phyloP scores from a whole-genome alignment of 2,329 filamentous ascomycete species.

The Epicoccum sorghinum region DNA sequence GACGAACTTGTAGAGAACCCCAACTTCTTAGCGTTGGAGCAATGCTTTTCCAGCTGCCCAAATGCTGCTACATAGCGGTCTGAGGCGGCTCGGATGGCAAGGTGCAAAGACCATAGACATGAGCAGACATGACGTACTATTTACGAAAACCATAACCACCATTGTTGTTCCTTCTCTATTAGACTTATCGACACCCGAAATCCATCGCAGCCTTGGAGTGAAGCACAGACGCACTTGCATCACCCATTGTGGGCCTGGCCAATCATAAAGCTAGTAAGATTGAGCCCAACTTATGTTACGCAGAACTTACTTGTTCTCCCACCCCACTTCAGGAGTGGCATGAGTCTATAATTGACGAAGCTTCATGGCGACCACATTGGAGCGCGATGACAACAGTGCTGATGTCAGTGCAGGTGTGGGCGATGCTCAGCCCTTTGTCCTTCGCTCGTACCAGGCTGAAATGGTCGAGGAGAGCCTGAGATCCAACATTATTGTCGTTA shows the following conservation, averaged over 20 bases:
- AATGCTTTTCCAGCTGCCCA: background rate
- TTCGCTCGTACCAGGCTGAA: conserved; percentile 56
- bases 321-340: background rate
- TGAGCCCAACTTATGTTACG: background rate
- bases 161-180: background rate
- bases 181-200: background rate
- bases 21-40: background rate
- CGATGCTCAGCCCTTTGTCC: conserved; percentile 28
- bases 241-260: conserved; percentile 2
- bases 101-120: conserved; percentile 19
- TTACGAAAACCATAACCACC: conserved; percentile 31
- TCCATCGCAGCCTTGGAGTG: background rate
- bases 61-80: conserved; percentile 20
- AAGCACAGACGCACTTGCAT: conserved; percentile 1
- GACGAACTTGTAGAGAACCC: conserved; percentile 80
- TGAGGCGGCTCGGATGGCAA: conserved; percentile 1
- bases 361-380: conserved; percentile 4
- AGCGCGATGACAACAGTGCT: conserved; percentile 9
- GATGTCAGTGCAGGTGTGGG: conserved; percentile 1
- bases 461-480: conserved; percentile 55
- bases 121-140: conserved; percentile 29
- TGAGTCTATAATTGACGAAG: background rate
- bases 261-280: conserved; percentile 11
- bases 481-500: conserved; percentile 55
- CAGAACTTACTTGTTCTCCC: conserved; percentile 1